Base-by-base conservation (phyloP, 176 grass and related monocot species). In the Carex myosuroides region DNA sequence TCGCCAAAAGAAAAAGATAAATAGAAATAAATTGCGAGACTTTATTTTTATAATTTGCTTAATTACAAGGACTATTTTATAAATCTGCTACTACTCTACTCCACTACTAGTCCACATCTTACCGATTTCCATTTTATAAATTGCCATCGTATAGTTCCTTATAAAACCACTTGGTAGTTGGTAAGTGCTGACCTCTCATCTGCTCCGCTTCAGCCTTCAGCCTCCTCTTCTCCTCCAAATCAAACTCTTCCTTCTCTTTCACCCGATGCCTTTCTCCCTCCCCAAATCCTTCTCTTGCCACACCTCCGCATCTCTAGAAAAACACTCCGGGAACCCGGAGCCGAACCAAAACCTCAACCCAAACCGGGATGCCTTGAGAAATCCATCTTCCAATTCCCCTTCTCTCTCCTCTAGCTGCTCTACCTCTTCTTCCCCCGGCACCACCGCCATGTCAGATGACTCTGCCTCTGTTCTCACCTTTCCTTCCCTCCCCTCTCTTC, bases 401-500 rank as follows among this genome's bases (percentile, higher is more conserved):
- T 91, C 87, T 0, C 75, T 81, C 0, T 89, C 90, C 74, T 84
- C 89, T 26, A 60, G 33, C 24, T 89, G 83, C 50, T 84, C 82
- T 60, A 84, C 80, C 29, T 83, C 85, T 56, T 84, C 89, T 81
- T 84, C 85, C 22, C 66, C 84, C 3, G 60, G 83, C 24, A 70
- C 65, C 8, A 79, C 18, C 0, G 86, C 83, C 10, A 85, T 90
- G 52, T 95, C 93, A 17, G 90, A 95, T 61, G 88, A 85, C 26
- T 80, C 60, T 3, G 78, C 93, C 6, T 93, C 93, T 6, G 62
- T 86, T 14, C 63, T 86, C 61, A 86, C 79, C 30, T 92, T 86
- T 12, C 88, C 84, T 54, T 92, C 84, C 18, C 69, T 98, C 6
- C 89, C 94, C 22, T 94, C 91, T 75, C 85, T 96, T 1, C 87